Percentiles rank a stretch among this genome's conserved stretches.
phyloP scores from a whole-genome alignment of 768 basidiomycete species.

The Auriculariales sp. region DNA sequence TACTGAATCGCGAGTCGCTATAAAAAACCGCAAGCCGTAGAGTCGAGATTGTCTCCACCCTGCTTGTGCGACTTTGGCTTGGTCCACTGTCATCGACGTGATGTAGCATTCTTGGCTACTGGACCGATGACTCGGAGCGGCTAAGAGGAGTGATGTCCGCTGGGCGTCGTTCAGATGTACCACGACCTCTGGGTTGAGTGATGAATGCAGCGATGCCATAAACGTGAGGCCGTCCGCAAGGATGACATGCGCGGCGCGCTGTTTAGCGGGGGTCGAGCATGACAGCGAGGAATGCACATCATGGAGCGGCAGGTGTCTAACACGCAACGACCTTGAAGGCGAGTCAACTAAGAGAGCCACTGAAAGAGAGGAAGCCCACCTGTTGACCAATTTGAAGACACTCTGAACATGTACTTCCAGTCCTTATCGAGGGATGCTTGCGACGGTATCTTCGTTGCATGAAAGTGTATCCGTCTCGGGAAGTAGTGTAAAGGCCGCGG shows the following conservation, averaged over 20 bases:
- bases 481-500: constrained; percentile 29
- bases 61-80: constrained; percentile 24
- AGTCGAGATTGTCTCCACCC: constrained; percentile 12
- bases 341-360: background rate
- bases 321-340: constrained; percentile 45
- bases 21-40: constrained; percentile 44
- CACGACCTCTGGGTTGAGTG: constrained; percentile 13
- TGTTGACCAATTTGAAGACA: constrained; percentile 69
- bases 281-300: background rate
- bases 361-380: constrained; percentile 24
- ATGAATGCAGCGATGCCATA: constrained; percentile 31
- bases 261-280: background rate
- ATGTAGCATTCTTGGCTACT: too few relatives aligned
- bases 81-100: constrained; percentile 59
- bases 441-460: constrained; percentile 39
- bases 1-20: constrained; percentile 51
- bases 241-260: constrained; percentile 25
- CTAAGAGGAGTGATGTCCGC: too few relatives aligned
- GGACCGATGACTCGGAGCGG: too few relatives aligned
- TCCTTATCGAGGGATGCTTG: constrained; percentile 26
- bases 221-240: constrained; percentile 48
- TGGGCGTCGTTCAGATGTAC: constrained; percentile 24
- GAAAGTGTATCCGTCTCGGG: background rate
- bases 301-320: constrained; percentile 15
- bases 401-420: constrained; percentile 82